Percentiles rank a stretch among this genome's conserved stretches.
phyloP scores from a whole-genome alignment of 305 asterid genomes.

The Salvia sclarea region DNA sequence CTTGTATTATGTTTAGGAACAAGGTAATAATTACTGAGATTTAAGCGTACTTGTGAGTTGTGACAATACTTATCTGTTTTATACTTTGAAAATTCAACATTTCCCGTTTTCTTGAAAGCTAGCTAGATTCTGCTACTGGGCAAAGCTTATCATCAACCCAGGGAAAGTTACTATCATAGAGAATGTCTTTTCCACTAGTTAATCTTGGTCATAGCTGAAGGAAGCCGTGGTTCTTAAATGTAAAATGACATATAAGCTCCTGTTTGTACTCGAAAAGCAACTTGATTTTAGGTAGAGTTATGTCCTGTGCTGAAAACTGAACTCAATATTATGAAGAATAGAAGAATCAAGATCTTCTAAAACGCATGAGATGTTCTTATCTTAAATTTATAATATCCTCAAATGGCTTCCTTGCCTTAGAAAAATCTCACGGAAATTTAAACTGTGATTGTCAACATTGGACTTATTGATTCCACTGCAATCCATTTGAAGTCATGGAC shows the following conservation, averaged over 20 bases:
- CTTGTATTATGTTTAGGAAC: constrained; percentile 90
- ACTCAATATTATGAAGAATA: not conserved
- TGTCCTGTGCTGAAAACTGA: constrained; percentile 7
- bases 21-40: constrained; percentile 59
- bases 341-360: not conserved
- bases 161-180: not conserved
- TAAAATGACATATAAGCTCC: not conserved
- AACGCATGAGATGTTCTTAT: constrained; percentile 1
- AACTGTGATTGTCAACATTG: constrained; percentile 16
- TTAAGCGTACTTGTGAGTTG: constrained; percentile 20
- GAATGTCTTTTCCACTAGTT: not conserved
- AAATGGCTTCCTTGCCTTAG: constrained; percentile 18
- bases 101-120: constrained; percentile 24
- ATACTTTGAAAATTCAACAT: constrained; percentile 12
- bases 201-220: constrained; percentile 24
- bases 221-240: constrained; percentile 19
- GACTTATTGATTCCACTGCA: constrained; percentile 6
- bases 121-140: not conserved
- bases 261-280: constrained; percentile 14
- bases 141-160: not conserved
- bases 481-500: constrained; percentile 17
- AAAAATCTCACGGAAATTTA: constrained; percentile 1
- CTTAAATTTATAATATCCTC: constrained; percentile 2
- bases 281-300: constrained; percentile 23
- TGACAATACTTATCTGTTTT: constrained; percentile 12